phyloP scores from a whole-genome alignment of 2,329 filamentous ascomycete genomes.

The Bipolaris sorokiniana region DNA sequence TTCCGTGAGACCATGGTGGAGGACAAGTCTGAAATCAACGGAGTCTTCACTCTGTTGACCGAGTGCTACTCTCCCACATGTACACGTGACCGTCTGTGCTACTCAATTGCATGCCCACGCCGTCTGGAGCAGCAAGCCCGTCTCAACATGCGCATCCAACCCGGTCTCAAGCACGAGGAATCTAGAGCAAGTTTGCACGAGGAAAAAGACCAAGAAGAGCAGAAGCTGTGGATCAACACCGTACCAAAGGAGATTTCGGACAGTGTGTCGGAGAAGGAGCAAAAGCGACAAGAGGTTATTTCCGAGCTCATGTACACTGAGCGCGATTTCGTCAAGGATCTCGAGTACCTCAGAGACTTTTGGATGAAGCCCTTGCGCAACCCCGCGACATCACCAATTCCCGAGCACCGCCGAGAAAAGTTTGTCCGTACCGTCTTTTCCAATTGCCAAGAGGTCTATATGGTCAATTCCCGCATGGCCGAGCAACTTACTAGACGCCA shows the following conservation, averaged over 20 bases:
- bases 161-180: conserved; percentile 76
- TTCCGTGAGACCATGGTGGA: conserved; percentile 94
- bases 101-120: conserved; percentile 95
- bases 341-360: conserved; percentile 97
- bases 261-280: conserved; percentile 85
- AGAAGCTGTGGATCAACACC: conserved; percentile 99
- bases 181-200: conserved; percentile 78
- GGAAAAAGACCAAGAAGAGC: conserved; percentile 89
- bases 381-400: conserved; percentile 77
- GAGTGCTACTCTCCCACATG: conserved; percentile 99
- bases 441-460: conserved; percentile 93
- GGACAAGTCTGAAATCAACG: conserved; percentile 83
- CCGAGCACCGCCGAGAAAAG: conserved; percentile 82
- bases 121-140: conserved; percentile 93
- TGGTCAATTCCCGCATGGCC: conserved; percentile 86
- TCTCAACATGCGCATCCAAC: conserved; percentile 90
- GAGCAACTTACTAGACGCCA: conserved; percentile 88
- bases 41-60: conserved; percentile 92
- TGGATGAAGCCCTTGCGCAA: conserved; percentile 92
- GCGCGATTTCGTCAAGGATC: conserved; percentile 96
- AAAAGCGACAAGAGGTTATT: conserved; percentile 97
- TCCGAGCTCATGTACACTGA: conserved; percentile 99
- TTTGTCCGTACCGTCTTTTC: conserved; percentile 95
- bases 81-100: conserved; percentile 92
- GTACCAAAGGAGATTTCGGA: conserved; percentile 95